A percentile compares a stretch with the other conserved stretches of the same genome.
Conservation (phyloP, 345 rosid species). For the Boechera stricta region DNA sequence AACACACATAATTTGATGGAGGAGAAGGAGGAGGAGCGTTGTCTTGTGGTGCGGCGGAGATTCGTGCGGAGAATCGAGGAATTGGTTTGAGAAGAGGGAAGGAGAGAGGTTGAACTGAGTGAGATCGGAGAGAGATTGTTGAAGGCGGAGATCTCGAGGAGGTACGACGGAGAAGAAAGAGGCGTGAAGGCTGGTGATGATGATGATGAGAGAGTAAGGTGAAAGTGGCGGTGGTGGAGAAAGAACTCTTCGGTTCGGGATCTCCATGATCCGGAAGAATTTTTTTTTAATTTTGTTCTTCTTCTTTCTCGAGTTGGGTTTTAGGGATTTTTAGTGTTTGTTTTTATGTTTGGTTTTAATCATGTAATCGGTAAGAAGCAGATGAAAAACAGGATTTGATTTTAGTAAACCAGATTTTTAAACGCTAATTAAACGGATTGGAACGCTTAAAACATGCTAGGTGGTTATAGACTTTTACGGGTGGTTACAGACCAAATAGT, state of each 20-base stretch:
- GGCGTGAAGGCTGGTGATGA: constrained; percentile 42
- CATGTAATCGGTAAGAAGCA: too few species aligned
- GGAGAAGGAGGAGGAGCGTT: constrained; percentile 42
- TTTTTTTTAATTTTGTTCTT: too few species aligned
- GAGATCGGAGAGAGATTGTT: constrained; percentile 46
- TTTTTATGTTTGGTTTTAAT: too few species aligned
- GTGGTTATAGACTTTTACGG: too few species aligned
- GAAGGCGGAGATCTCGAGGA: constrained; percentile 52
- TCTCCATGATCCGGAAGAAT: too few species aligned
- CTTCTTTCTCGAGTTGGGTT: too few species aligned
- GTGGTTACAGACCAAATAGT: too few species aligned
- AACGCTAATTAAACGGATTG: too few species aligned
- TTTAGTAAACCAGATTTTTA: too few species aligned
- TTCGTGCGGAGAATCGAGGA: constrained; percentile 41
- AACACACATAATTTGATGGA: constrained; percentile 24
- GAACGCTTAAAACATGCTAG: too few species aligned
- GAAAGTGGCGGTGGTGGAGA: constrained; percentile 54
- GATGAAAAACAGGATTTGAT: too few species aligned
- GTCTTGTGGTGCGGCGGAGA: constrained; percentile 43
- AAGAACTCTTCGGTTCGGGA: constrained; percentile 21
- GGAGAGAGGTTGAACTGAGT: constrained; percentile 49
- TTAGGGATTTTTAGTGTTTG: too few species aligned
- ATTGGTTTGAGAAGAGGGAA: constrained; percentile 49
- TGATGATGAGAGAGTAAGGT: constrained; percentile 43
- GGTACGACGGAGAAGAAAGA: constrained; percentile 55